Percentiles rank a stretch among this genome's conserved stretches.
Conservation (phyloP, 23 red algal species). For the Pyropia yezoensis region DNA sequence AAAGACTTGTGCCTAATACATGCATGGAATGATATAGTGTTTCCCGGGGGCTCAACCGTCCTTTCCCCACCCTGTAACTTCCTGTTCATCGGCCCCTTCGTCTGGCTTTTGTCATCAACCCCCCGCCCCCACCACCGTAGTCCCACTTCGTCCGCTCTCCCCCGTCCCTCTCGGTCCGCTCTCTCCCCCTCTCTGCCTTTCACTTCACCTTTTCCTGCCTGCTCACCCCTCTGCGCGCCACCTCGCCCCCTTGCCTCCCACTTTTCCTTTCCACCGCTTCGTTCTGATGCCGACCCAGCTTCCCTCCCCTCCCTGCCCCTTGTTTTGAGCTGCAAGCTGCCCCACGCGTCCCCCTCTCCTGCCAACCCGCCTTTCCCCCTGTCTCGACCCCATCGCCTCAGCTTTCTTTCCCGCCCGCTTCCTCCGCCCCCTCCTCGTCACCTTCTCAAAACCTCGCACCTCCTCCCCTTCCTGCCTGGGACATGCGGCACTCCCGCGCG, state of each 20-base stretch:
- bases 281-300: not conserved
- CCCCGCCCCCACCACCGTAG: too few species aligned
- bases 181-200: not conserved
- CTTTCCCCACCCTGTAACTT: too few species aligned
- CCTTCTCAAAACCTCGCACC: not conserved
- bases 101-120: too few species aligned
- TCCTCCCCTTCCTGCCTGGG: conserved; percentile 4
- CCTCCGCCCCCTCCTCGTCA: not conserved
- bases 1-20: too few species aligned
- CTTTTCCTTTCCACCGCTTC: not conserved
- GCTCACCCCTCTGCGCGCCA: not conserved
- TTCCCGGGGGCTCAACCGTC: too few species aligned
- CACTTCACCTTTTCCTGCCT: not conserved
- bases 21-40: too few species aligned
- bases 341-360: not conserved
- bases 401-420: conserved; percentile 1
- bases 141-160: too few species aligned
- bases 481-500: not conserved
- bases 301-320: not conserved
- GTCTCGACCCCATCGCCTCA: conserved; percentile 7
- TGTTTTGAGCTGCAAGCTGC: not conserved
- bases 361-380: not conserved
- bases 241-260: not conserved
- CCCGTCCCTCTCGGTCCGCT: not conserved
- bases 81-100: too few species aligned